Conservation (phyloP, 768 basidiomycete genomes). For the Tremella yokohamensis region DNA sequence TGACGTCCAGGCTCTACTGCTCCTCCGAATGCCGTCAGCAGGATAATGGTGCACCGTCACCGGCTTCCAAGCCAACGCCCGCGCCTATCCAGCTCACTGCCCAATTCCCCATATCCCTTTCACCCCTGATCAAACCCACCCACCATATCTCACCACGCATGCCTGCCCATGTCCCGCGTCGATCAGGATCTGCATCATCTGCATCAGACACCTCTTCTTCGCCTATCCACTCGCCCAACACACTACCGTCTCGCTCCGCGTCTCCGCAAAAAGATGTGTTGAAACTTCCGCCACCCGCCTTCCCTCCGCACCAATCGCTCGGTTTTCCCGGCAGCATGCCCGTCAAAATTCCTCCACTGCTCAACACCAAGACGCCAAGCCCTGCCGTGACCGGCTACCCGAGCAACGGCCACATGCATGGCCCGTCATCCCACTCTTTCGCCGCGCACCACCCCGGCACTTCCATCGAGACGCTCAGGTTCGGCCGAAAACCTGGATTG, state of each 20-base stretch:
- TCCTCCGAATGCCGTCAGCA: constrained; percentile 40
- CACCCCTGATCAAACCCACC: constrained; percentile 30
- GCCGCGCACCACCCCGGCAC: constrained; percentile 26
- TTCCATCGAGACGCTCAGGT: constrained; percentile 47
- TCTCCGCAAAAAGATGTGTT: constrained; percentile 45
- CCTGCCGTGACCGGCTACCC: constrained; percentile 9
- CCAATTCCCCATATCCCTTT: constrained; percentile 29
- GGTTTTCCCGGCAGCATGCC: constrained; percentile 35
- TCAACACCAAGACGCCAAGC: constrained; percentile 15
- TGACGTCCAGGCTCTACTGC: constrained; percentile 37
- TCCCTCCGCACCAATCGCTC: constrained; percentile 22
- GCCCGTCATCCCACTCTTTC: constrained; percentile 13
- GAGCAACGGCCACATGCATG: constrained; percentile 13
- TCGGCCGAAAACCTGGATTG: constrained; percentile 44
- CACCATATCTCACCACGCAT: constrained; percentile 30
- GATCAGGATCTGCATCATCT: constrained; percentile 33
- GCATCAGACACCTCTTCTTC: constrained; percentile 21
- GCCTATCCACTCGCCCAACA: constrained; percentile 38
- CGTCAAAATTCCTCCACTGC: constrained; percentile 40
- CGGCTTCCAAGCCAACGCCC: constrained; percentile 11
- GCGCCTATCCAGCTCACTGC: constrained; percentile 34
- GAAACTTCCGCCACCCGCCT: constrained; percentile 47
- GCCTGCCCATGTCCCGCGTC: constrained; percentile 13
- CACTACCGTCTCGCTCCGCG: constrained; percentile 29
- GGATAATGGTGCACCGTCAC: constrained; percentile 32